Evolutionary conservation across 2,329 filamentous ascomycete genomes (phyloP), one percentile per base, ranked within the genome.

Genomic region (Aschersonia sp.): DNA sequence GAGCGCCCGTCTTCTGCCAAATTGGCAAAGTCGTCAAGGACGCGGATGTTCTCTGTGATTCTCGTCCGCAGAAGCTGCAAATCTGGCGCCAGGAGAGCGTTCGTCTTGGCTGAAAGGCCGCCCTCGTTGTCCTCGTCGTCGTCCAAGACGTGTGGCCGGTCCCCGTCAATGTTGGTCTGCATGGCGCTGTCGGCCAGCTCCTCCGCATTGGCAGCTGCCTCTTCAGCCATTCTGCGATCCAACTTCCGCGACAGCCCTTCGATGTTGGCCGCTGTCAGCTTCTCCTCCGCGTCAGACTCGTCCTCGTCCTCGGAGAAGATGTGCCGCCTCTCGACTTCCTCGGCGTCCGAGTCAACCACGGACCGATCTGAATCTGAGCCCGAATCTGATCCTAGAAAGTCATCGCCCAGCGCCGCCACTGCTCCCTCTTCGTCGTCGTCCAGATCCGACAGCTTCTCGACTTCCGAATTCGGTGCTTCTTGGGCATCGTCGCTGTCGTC

Each of bases 261-360:
- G 53, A 98, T 97, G 65, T 98, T 98, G 52, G 92, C 92, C 2
- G 89, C 89, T 46, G 88, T 98, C 55, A 98, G 75, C 62, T 82
- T 84, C 67, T 96, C 89, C 66, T 95, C 88, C 4, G 80, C 83
- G 57, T 94, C 88, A 1, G 85, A 89, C 46, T 89, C 83, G 54
- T 91, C 86, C 56, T 94, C 89, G 59, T 97, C 91, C 54, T 97
- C 92, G 0, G 92, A 97, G 73, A 94, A 98, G 73, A 95, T 87
- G 54, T 82, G 69, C 51, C 64, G 65, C 54, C 75, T 61, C 66
- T 3, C 56, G 49, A 67, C 67, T 31, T 64, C 63, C 20, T 79
- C 78, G 41, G 78, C 74, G 55, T 88, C 85, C 10, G 85, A 89
- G 60, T 89, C 85, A 57, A 77, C 74, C 47, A 82, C 76, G 0